A percentile compares a stretch with the other conserved stretches of the same genome.
phyloP scores from a whole-genome alignment of 2,329 filamentous ascomycete species.

The Colletotrichum simmondsii region DNA sequence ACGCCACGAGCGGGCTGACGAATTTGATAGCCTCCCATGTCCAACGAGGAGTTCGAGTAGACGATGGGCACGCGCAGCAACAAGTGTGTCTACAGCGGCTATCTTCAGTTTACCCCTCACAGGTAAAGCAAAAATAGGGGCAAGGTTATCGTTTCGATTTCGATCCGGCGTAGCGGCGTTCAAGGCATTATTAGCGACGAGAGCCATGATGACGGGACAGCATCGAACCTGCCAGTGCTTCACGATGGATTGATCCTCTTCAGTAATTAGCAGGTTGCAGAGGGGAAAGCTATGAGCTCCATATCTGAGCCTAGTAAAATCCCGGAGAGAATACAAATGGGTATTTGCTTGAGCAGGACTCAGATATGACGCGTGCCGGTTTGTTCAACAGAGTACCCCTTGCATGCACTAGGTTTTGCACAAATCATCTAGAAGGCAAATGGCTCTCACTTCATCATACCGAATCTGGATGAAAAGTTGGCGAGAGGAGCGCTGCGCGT shows the following conservation, averaged over 20 bases:
- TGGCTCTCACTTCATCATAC: constrained; percentile 62
- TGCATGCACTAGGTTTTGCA: background rate
- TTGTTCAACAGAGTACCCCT: background rate
- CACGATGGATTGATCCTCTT: background rate
- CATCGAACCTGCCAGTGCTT: background rate
- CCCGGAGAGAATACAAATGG: constrained; percentile 14
- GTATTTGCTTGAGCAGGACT: background rate
- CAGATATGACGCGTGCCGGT: background rate
- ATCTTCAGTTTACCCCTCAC: background rate
- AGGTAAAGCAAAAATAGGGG: background rate
- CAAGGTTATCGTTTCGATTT: constrained; percentile 6
- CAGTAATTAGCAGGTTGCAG: background rate
- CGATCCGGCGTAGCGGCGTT: constrained; percentile 27
- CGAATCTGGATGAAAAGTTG: constrained; percentile 81
- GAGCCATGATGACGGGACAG: constrained; percentile 11
- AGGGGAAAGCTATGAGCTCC: background rate
- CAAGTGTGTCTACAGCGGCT: background rate
- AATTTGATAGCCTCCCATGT: constrained; percentile 51
- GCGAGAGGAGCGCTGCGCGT: constrained; percentile 72
- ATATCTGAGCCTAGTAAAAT: background rate
- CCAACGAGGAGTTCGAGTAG: constrained; percentile 58
- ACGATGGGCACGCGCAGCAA: background rate
- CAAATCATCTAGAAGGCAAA: background rate
- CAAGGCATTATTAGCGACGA: constrained; percentile 3
- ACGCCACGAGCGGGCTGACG: background rate